Base-by-base conservation (phyloP, 2,329 filamentous ascomycete species). In the Penicillium sp. region DNA sequence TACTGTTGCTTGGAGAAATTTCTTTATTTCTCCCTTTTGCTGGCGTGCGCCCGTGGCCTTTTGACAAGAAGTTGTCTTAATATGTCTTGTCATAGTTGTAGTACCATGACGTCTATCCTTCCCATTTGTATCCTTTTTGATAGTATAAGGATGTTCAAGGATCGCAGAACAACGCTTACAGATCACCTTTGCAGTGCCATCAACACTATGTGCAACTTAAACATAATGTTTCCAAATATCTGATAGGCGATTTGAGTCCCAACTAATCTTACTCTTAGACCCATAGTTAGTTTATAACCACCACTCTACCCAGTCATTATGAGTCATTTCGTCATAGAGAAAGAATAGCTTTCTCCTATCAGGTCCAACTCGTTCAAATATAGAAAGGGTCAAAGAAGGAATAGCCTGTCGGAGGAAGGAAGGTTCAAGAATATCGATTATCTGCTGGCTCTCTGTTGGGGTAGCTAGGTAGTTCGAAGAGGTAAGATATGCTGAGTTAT, bases 311-410 rank as follows among this genome's bases (percentile, higher is more conserved):
- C 47, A 57, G 4, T 54, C 43, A 12, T 49, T 36, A 45, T 57
- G 49, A 13, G 46, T 42, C 36, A 52, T 54, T n/a, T 47, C 43
- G 9, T 43, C 50, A 42, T 43, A 57, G 24, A 57, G 54, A 24
- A 54, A 12, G 18, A 28, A 57, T 18, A 28, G 21, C 28, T 53
- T 53, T 36, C 43, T 45, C 31, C 23, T 39, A 9, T 2, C 6
- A 28, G 46, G 54, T 13, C 51, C 31, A 50, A 57, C 49, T 16
- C 24, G 42, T 33, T 45, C 13, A 23, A 54, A 36, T 10, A 31
- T 44, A 15, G 23, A 24, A 39, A 44, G 43, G 12, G 51, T 47
- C n/a, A n/a, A 13, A 2, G 24, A 46, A 36, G 15, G 42, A 42
- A 24, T 36, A 6, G 2, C 3, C 13, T 23, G 48, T 39, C 42